Conservation (phyloP, 495 filamentous ascomycete species). For the Hyaloscypha hepaticicola region DNA sequence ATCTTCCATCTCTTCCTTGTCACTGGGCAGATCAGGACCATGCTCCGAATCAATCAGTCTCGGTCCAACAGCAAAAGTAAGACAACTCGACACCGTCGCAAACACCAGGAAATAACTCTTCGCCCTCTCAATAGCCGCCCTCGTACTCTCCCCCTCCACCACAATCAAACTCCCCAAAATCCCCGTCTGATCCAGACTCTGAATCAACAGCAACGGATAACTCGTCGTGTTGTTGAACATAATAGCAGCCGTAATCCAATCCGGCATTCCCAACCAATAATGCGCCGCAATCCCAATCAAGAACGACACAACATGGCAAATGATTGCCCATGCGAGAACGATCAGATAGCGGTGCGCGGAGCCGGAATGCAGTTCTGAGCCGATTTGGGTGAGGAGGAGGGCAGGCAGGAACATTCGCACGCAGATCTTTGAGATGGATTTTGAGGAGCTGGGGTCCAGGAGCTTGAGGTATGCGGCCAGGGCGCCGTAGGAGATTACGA, state of each 20-base stretch:
- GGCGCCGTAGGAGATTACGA: constrained; percentile 67
- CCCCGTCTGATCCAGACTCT: constrained; percentile 63
- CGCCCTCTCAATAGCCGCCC: constrained; percentile 58
- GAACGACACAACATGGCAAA: constrained; percentile 57
- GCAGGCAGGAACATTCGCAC: constrained; percentile 70
- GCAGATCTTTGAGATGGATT: constrained; percentile 64
- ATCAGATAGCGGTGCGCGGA: constrained; percentile 55
- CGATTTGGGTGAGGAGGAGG: constrained; percentile 67
- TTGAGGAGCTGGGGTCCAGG: constrained; percentile 52
- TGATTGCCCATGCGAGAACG: constrained; percentile 56
- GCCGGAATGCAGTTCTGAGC: constrained; percentile 58
- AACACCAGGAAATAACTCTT: constrained; percentile 71
- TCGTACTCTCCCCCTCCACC: constrained; percentile 44
- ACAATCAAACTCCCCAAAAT: constrained; percentile 55
- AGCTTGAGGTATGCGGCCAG: constrained; percentile 57
- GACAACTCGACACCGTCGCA: constrained; percentile 40
- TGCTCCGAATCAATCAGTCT: constrained; percentile 52
- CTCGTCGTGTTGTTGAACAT: constrained; percentile 78
- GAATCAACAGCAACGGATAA: constrained; percentile 66
- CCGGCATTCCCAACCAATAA: constrained; percentile 46
- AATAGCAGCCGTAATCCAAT: constrained; percentile 65
- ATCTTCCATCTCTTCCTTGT: constrained; percentile 34
- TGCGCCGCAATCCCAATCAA: constrained; percentile 45
- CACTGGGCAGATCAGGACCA: constrained; percentile 35
- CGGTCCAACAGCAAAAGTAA: constrained; percentile 63